A percentile compares a stretch with the other conserved stretches of the same genome.
These are phyloP conservation scores for Cryomyces antarcticus DNA, from an alignment of 495 filamentous ascomycete genomes.

Conservation along the genomic window DNA sequence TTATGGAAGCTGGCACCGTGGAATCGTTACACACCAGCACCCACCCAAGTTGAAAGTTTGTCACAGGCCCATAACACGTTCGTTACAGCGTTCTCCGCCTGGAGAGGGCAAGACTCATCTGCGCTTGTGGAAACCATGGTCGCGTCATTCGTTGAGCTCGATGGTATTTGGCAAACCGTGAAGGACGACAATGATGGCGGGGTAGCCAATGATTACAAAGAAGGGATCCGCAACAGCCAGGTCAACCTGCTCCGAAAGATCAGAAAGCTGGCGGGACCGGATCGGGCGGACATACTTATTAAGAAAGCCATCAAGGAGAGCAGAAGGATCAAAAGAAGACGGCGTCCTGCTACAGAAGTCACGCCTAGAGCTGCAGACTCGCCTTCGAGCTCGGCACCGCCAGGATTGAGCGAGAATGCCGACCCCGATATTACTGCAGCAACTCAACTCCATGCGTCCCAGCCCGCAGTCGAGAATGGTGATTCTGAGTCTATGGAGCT, in stretches of 20 bases:
- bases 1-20: conserved; percentile 26
- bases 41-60: conserved; percentile 32
- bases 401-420: no score
- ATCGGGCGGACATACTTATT: conserved; percentile 66
- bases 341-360: conserved; percentile 48
- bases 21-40: conserved; percentile 18
- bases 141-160: conserved; percentile 82
- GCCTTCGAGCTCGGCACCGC: neutral
- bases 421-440: neutral
- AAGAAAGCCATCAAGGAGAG: conserved; percentile 65
- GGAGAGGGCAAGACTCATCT: conserved; percentile 83
- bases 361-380: conserved; percentile 28
- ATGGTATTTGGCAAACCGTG: conserved; percentile 90
- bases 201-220: conserved; percentile 71
- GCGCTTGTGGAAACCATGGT: conserved; percentile 88
- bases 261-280: conserved; percentile 68
- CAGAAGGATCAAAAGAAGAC: conserved; percentile 46
- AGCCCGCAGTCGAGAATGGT: neutral
- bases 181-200: conserved; percentile 74
- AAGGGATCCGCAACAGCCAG: conserved; percentile 89
- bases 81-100: conserved; percentile 78
- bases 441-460: neutral
- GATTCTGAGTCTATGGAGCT: conserved; percentile 2
- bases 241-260: conserved; percentile 71
- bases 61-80: conserved; percentile 61